Evolutionary conservation across 73 alveolate species (phyloP).

Genomic region (Paramecium biaurelia): DNA sequence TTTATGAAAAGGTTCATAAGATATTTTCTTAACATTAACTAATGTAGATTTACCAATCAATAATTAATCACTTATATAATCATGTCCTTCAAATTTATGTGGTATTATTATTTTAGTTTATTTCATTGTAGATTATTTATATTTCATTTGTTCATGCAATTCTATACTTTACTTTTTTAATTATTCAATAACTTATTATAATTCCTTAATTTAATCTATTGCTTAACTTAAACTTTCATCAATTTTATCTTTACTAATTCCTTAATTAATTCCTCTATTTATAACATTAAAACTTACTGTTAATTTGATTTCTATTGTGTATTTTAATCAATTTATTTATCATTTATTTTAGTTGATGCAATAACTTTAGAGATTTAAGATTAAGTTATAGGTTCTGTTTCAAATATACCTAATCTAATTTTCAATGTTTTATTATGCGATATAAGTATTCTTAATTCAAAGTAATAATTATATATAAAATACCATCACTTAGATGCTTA

Average conservation of each 20-base stretch:
- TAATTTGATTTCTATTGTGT: neutral
- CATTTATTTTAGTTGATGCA: neutral
- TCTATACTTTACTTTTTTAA: constrained; percentile 3
- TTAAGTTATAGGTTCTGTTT: neutral
- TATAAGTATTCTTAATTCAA: neutral
- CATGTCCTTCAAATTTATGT: constrained; percentile 3
- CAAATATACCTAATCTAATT: neutral
- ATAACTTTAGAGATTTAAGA: neutral
- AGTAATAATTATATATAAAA: neutral
- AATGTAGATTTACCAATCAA: neutral
- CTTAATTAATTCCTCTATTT: neutral
- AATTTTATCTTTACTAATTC: neutral
- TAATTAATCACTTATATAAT: neutral
- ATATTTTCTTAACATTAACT: neutral
- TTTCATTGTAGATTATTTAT: neutral
- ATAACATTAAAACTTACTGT: neutral
- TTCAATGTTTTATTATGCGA: neutral
- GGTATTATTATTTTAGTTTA: neutral
- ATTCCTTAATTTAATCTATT: constrained; percentile 6
- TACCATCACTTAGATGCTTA: constrained; percentile 16
- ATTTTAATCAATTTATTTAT: neutral
- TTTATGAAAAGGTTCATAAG: neutral
- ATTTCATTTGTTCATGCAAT: neutral
- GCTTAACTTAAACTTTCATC: neutral
- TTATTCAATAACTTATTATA: neutral